These are phyloP conservation scores for Mycena latifolia DNA, from an alignment of 768 basidiomycete genomes.

Conservation along the genomic window DNA sequence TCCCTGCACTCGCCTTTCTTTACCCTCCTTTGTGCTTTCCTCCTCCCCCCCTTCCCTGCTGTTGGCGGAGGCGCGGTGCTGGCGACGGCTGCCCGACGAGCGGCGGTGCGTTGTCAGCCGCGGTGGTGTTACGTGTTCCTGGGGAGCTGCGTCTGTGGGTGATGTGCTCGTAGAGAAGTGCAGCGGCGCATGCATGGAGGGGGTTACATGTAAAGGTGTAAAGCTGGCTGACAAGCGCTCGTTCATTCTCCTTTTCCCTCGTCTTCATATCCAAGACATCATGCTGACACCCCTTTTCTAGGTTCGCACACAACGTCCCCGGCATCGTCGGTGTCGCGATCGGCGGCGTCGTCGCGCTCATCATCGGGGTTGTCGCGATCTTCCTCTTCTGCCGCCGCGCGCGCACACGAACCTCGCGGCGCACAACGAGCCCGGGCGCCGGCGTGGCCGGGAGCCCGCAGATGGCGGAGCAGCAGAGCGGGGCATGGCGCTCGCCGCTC, in stretches of 20 bases:
- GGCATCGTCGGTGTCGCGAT: conserved; percentile 24
- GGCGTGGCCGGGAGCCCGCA: not conserved
- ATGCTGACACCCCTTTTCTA: not conserved
- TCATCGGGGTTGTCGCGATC: conserved; percentile 17
- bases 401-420: not conserved
- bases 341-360: conserved; percentile 18
- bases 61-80: no score
- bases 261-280: not conserved
- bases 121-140: no score
- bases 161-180: no score
- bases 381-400: conserved; percentile 15
- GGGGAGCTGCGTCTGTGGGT: no score
- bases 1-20: no score
- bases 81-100: no score
- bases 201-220: no score
- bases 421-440: not conserved
- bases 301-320: conserved; percentile 23
- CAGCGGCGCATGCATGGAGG: no score
- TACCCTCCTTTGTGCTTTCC: not conserved
- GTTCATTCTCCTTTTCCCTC: no score
- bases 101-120: no score
- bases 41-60: not conserved
- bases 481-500: conserved; percentile 14
- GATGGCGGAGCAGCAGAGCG: conserved; percentile 3
- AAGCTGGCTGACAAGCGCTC: no score